Conservation (phyloP, 257 asterid genomes). For the Capsicum chinense region DNA sequence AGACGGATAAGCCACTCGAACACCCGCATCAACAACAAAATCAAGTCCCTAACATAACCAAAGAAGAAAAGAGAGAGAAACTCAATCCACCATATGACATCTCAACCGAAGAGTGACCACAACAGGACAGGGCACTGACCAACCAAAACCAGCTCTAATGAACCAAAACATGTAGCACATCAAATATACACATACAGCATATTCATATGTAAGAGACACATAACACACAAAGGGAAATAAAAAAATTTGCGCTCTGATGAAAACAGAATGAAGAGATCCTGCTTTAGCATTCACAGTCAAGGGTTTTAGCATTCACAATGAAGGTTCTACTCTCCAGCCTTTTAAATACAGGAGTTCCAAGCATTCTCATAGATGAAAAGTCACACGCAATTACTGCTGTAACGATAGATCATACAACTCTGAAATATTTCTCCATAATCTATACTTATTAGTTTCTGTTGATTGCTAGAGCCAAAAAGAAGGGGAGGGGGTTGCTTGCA, state of each 20-base stretch:
- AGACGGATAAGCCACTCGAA: conserved; percentile 84
- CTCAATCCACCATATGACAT: not conserved
- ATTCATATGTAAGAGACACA: conserved; percentile 15
- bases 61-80: conserved; percentile 31
- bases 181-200: not conserved
- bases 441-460: not conserved
- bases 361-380: not conserved
- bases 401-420: conserved; percentile 1
- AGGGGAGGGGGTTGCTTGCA: not conserved
- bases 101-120: not conserved
- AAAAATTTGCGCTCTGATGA: not conserved
- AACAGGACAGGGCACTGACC: not conserved
- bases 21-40: conserved; percentile 85
- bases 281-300: not conserved
- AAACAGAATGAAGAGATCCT: not conserved
- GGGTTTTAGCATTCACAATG: not conserved
- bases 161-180: not conserved
- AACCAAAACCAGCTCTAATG: not conserved
- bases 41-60: conserved; percentile 71
- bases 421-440: not conserved
- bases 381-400: not conserved
- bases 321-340: not conserved
- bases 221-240: not conserved
- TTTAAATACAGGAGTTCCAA: not conserved
- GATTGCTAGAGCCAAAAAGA: not conserved